A percentile compares a stretch with the other conserved stretches of the same genome.
Conservation (phyloP, 2,329 filamentous ascomycete genomes). For the Xylaria sp. region DNA sequence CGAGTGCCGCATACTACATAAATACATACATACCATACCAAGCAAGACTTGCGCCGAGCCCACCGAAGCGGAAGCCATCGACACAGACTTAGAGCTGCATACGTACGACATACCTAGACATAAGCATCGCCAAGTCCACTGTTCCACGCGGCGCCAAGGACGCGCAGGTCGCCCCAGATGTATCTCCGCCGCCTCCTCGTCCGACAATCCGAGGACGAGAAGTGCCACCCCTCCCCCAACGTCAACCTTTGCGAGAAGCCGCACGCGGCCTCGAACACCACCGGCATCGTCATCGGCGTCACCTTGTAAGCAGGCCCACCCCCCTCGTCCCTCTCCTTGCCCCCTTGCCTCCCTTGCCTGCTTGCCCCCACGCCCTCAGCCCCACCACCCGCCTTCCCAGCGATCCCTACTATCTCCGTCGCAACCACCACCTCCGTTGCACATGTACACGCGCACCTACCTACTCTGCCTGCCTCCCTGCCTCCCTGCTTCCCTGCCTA, state of each 20-base stretch:
- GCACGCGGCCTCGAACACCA: slow-evolving; percentile 18
- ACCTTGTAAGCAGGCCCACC: slow-evolving; percentile 26
- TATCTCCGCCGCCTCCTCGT: slow-evolving; percentile 17
- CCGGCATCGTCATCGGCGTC: slow-evolving; percentile 28
- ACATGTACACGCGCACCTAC: no score
- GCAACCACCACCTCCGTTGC: no score
- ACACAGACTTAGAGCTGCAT: no score
- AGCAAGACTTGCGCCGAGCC: not conserved
- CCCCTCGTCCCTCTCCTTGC: not conserved
- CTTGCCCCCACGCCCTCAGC: no score
- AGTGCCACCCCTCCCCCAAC: slow-evolving; percentile 32
- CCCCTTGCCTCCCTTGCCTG: no score
- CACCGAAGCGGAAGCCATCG: no score
- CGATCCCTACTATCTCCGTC: no score
- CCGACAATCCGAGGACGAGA: slow-evolving; percentile 20
- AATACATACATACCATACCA: not conserved
- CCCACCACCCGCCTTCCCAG: no score
- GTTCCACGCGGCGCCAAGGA: not conserved
- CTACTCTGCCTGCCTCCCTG: no score
- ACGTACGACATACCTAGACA: no score
- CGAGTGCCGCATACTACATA: not conserved
- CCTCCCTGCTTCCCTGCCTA: not conserved
- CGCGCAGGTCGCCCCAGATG: not conserved
- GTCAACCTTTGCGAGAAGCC: slow-evolving; percentile 37
- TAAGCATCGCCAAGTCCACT: not conserved